phyloP scores from a whole-genome alignment of 2,329 filamentous ascomycete species.

The Mariannaea sp. region DNA sequence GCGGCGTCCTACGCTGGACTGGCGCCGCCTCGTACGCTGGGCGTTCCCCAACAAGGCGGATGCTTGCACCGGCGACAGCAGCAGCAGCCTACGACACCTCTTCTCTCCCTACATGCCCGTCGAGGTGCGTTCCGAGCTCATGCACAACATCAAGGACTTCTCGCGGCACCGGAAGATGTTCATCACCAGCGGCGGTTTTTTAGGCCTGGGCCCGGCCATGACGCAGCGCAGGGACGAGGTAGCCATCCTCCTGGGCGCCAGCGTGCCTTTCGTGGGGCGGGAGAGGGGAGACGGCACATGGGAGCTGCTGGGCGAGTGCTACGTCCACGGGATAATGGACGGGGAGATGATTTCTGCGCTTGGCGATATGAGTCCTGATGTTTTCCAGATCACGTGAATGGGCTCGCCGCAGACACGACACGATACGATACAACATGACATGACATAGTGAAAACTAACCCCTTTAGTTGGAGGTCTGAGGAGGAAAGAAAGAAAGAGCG shows the following conservation, averaged over 20 bases:
- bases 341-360: constrained; percentile 5
- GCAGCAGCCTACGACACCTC: background rate
- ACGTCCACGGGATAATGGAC: constrained; percentile 8
- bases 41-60: background rate
- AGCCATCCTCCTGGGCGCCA: constrained; percentile 6
- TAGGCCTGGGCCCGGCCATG: constrained; percentile 10
- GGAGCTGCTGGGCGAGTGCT: constrained; percentile 8
- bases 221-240: constrained; percentile 3
- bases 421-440: too few species aligned
- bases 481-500: too few species aligned
- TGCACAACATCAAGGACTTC: constrained; percentile 11
- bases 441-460: too few species aligned
- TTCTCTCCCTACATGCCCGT: constrained; percentile 5
- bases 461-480: too few species aligned
- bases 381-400: constrained; percentile 3
- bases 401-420: too few species aligned
- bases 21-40: constrained; percentile 5
- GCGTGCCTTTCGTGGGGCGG: constrained; percentile 8
- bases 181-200: constrained; percentile 5
- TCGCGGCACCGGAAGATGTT: constrained; percentile 5
- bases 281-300: background rate
- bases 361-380: background rate
- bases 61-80: background rate
- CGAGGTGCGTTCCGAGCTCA: constrained; percentile 3
- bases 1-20: constrained; percentile 7